Evolutionary conservation across 495 filamentous ascomycete species (phyloP).

Genomic region (Talaromyces borbonicus): DNA sequence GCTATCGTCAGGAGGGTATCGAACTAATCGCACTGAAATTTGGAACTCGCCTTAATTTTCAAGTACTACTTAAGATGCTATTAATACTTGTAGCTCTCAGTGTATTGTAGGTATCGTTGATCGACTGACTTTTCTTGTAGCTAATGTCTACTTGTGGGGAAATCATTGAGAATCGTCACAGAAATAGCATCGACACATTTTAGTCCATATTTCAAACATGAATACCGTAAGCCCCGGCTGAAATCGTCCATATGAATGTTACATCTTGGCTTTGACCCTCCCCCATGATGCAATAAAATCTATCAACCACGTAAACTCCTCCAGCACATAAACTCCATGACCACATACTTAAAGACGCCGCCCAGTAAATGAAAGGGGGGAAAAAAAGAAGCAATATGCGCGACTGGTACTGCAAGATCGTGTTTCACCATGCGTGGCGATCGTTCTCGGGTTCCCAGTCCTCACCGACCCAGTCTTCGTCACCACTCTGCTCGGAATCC

Average conservation of each 20-base stretch:
- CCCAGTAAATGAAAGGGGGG: not conserved
- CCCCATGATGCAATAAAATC: not conserved
- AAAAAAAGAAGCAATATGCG: not conserved
- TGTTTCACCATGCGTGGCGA: slow-evolving; percentile 5
- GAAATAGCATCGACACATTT: too few species aligned
- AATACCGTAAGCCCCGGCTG: not conserved
- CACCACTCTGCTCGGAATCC: slow-evolving; percentile 56
- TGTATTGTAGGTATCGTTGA: too few species aligned
- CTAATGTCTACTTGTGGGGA: not conserved
- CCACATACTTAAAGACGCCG: not conserved
- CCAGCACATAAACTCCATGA: not conserved
- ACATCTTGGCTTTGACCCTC: not conserved
- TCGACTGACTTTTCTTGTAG: too few species aligned
- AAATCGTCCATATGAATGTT: not conserved
- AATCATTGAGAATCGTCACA: not conserved
- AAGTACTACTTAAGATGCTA: too few species aligned
- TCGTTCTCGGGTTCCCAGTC: slow-evolving; percentile 14
- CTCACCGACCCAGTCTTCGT: slow-evolving; percentile 72
- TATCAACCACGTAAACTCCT: not conserved
- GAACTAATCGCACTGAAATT: too few species aligned
- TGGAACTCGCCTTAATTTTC: too few species aligned
- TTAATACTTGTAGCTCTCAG: too few species aligned
- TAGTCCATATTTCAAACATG: too few species aligned
- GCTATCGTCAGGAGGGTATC: too few species aligned
- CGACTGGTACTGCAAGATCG: not conserved